Percentiles rank a stretch among this genome's conserved stretches.
Conservation (phyloP, 169 alveolate genomes). For the Besnoitia besnoiti region DNA sequence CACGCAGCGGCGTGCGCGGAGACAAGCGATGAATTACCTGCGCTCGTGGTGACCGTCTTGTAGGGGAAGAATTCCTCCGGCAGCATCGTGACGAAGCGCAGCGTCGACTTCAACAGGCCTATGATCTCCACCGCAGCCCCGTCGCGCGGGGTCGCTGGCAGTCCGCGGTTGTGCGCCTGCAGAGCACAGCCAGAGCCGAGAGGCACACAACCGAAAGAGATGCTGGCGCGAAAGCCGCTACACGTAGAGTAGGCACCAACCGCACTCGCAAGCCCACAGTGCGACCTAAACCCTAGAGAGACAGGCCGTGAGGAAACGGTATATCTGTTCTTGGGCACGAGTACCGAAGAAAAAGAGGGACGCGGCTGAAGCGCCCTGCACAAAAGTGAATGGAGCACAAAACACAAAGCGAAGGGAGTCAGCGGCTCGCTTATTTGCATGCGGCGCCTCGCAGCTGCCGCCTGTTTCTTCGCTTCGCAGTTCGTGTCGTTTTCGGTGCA, state of each 20-base stretch:
- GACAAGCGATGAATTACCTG: slow-evolving; percentile 49
- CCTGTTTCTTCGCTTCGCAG: too few relatives aligned
- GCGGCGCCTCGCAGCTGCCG: background rate
- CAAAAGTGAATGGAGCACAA: too few relatives aligned
- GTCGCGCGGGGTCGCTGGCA: slow-evolving; percentile 92
- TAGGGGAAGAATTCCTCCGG: slow-evolving; percentile 76
- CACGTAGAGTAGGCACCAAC: too few relatives aligned
- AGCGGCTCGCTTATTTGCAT: background rate
- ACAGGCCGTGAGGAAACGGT: too few relatives aligned
- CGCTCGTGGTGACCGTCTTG: slow-evolving; percentile 75
- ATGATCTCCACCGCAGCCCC: slow-evolving; percentile 95
- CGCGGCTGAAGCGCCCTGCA: too few relatives aligned
- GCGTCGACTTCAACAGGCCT: slow-evolving; percentile 86
- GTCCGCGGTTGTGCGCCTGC: slow-evolving; percentile 78
- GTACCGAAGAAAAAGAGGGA: too few relatives aligned
- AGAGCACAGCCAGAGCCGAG: too few relatives aligned
- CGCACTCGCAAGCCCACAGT: too few relatives aligned
- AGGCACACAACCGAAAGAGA: too few relatives aligned
- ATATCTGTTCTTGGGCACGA: too few relatives aligned
- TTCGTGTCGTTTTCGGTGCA: background rate
- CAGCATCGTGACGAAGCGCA: slow-evolving; percentile 77
- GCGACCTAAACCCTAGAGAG: too few relatives aligned
- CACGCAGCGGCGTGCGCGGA: background rate
- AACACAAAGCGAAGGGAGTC: background rate
- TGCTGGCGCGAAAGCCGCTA: too few relatives aligned